Base-by-base conservation (phyloP, 768 basidiomycete species). In the Boletus rubescentipes region DNA sequence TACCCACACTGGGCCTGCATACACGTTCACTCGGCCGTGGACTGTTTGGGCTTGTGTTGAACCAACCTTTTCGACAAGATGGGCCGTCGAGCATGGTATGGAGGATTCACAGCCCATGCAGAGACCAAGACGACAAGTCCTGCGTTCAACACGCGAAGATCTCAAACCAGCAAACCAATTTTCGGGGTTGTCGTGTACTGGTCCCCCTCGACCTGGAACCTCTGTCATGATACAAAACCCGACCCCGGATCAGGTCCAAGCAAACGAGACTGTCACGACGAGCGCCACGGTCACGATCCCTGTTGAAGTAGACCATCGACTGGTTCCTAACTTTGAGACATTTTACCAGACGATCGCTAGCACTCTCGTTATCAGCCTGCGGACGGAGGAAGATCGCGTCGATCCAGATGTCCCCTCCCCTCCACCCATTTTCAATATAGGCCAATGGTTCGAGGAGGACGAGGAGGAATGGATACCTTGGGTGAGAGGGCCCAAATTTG, bases 391-490 rank as follows among this genome's bases (percentile, higher is more conserved):
- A 9, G 47, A 38, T 32, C 3, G 1, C n/a, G 2, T 18, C 12
- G 18, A 47, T 14, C 14, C 26, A 14, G 48, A 38, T 40, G n/a
- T n/a, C n/a, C n/a, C n/a, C n/a, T n/a, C n/a, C n/a, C n/a, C n/a
- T n/a, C n/a, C 15, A 18, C n/a, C 37, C 37, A 18, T 38, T 18
- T 38, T 8, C 18, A 7, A 9, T 9, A 8, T 15, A 9, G 4
- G 20, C 18, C 5, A 16, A 9, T 18, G 16, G 37, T 38, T 38
- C 10, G 37, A 18, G 54, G 48, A 55, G 3, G 54, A 45, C 29
- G 49, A 51, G 16, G 52, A 61, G 4, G 36, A 29, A 11, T 61
- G 59, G 51, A 54, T 49, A 26, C 50, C 46, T 5, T 55, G 51
- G 59, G 36, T 9, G 23, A 26, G 12, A 9, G 9, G 12, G 14